Evolutionary conservation across 2,329 filamentous ascomycete species (phyloP), one percentile per base, ranked within the genome.

Genomic region (Beauveria rudraprayagi): DNA sequence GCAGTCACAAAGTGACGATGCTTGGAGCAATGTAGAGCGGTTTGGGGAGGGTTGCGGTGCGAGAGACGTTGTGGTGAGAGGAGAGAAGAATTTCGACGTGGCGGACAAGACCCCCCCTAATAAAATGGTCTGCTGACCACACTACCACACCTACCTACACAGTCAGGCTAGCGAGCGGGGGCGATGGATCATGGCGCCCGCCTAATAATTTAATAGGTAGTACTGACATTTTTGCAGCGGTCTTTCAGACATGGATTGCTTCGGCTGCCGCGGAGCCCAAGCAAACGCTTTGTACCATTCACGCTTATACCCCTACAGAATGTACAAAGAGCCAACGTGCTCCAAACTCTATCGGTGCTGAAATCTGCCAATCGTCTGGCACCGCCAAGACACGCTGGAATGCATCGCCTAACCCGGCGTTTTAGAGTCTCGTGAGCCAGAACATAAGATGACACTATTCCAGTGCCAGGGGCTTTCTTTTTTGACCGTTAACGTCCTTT

Each of bases 51-150:
- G 26, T 30, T 47, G 43, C 14, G 19, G 56, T 50, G 43, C 28
- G 43, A 37, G 52, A 52, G 44, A 52, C 30, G 34, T 41, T 30
- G 37, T 53, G 48, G 17, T 50, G 24, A 47, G 41, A 40, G 19
- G 48, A n/a, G 46, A 9, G 41, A 19, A 46, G n/a, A 44, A 26
- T 8, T 22, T 6, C 5, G 26, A n/a, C 22, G 26, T 37, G 40
- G 57, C 37, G 48, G 47, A 37, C 56, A 16, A 47, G 44, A 16
- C 7, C 6, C 11, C 11, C 19, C 24, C 37, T 53, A 53, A 53
- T 43, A 60, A 60, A 52, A 60, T 52, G 56, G 57, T 60, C 47
- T 60, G 57, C 57, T 60, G 57, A 60, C 57, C 50, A 52, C 30
- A 52, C n/a, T 30, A 37, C 34, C 34, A 37, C 34, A 14, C 34